Percentiles rank a stretch among this genome's conserved stretches.
Conservation (phyloP, 768 basidiomycete species). For the Amanita molliuscula region DNA sequence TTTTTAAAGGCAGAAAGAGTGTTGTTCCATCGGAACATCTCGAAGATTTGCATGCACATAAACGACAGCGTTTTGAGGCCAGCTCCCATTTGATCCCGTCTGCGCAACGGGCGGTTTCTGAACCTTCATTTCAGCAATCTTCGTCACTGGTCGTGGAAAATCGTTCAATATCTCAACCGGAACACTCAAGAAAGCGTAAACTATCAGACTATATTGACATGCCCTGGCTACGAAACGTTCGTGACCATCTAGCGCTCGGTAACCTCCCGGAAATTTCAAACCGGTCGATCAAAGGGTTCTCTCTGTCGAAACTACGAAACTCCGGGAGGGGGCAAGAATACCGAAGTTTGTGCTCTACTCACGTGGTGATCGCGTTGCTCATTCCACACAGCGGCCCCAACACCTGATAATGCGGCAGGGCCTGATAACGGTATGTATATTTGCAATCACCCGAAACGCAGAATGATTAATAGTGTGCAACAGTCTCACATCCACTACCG, state of each 20-base stretch:
- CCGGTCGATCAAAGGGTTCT: neutral
- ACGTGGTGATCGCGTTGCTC: neutral
- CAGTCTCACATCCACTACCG: neutral
- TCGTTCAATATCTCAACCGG: conserved; percentile 1
- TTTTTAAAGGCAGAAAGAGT: conserved; percentile 1
- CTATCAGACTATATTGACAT: neutral
- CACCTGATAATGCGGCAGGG: neutral
- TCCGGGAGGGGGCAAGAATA: neutral
- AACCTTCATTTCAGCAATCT: neutral
- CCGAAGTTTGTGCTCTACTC: neutral
- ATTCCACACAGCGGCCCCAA: neutral
- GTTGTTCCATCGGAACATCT: neutral
- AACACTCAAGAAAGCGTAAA: conserved; percentile 1
- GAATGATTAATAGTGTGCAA: neutral
- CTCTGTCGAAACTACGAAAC: neutral
- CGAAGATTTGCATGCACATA: neutral
- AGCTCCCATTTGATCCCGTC: neutral
- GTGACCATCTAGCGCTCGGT: neutral
- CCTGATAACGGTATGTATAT: neutral
- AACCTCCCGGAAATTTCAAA: neutral
- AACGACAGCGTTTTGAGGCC: neutral
- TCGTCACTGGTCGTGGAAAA: neutral
- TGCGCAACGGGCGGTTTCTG: neutral
- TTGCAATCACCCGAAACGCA: neutral
- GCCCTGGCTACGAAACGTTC: neutral